These are phyloP conservation scores for Xylaria arbuscula DNA, from an alignment of 2,329 filamentous ascomycete genomes.

Conservation along the genomic window DNA sequence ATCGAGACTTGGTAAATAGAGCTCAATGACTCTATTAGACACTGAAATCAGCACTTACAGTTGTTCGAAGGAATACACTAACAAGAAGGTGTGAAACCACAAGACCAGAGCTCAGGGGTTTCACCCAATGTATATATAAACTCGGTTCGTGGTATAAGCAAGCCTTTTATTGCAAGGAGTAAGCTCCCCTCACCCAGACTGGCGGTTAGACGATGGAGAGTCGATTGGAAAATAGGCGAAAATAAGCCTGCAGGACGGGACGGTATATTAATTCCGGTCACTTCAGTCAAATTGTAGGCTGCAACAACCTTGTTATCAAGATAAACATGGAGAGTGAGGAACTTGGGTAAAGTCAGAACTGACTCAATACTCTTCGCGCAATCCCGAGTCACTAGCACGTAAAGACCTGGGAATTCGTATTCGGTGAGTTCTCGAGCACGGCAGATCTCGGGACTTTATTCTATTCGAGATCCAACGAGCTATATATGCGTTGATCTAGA, in stretches of 20 bases:
- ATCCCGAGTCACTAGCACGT: not conserved
- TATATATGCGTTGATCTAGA: not conserved
- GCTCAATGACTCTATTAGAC: not conserved
- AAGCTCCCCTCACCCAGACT: constrained; percentile 19
- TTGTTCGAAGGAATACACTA: not conserved
- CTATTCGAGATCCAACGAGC: not conserved
- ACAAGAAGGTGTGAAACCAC: not conserved
- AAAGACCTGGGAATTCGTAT: not conserved
- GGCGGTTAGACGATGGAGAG: constrained; percentile 16
- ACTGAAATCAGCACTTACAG: not conserved
- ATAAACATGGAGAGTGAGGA: not conserved
- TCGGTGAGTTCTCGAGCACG: not conserved
- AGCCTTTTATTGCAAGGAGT: not conserved
- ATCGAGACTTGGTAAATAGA: not conserved
- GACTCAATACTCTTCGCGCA: not conserved
- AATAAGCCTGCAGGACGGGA: constrained; percentile 5
- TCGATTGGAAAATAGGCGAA: constrained; percentile 15
- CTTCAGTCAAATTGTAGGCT: not conserved
- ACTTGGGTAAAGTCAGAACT: not conserved
- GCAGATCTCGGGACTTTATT: not conserved
- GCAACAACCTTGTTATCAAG: not conserved
- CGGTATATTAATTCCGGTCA: constrained; percentile 1
- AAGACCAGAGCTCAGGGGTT: not conserved
- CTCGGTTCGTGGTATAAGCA: not conserved
- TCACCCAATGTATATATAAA: not conserved